These are phyloP conservation scores for Meyerozyma carpophila DNA, from an alignment of 1,139 yeast genomes.

Conservation along the genomic window DNA sequence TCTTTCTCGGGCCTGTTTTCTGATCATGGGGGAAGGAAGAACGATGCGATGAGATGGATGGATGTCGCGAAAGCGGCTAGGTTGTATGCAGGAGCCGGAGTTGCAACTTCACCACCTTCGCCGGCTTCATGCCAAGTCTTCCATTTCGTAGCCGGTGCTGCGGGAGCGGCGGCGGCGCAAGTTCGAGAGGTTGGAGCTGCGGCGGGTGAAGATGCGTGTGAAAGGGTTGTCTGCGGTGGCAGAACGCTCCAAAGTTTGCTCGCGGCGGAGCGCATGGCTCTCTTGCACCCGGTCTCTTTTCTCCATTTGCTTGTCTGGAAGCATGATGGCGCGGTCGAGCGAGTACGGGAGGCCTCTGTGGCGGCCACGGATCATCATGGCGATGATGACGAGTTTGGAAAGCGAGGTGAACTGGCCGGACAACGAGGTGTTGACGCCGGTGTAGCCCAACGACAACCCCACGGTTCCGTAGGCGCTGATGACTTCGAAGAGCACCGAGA, in stretches of 20 bases:
- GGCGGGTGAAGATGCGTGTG: not conserved
- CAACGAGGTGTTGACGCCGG: slow-evolving; percentile 61
- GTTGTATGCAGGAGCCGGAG: not conserved
- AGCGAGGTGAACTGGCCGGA: slow-evolving; percentile 65
- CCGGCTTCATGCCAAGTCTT: not conserved
- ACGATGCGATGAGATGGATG: not conserved
- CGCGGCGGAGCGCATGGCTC: slow-evolving; percentile 41
- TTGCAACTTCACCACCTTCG: not conserved
- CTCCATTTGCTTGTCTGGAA: slow-evolving; percentile 68
- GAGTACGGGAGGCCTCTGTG: slow-evolving; percentile 96
- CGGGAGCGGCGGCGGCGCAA: not conserved
- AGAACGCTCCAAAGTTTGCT: slow-evolving; percentile 23
- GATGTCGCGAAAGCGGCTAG: too few species aligned
- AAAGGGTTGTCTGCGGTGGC: slow-evolving; percentile 5
- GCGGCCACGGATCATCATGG: slow-evolving; percentile 89
- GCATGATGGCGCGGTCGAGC: slow-evolving; percentile 88
- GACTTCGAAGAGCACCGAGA: slow-evolving; percentile 76
- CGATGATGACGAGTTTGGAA: slow-evolving; percentile 80
- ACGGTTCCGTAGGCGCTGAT: slow-evolving; percentile 96
- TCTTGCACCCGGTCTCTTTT: slow-evolving; percentile 67
- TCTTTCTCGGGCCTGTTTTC: slow-evolving; percentile 94
- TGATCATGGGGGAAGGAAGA: slow-evolving; percentile 38
- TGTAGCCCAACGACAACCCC: slow-evolving; percentile 83
- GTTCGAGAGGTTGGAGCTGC: not conserved
- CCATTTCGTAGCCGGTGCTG: not conserved